Evolutionary conservation across 345 rosid genomes (phyloP), one percentile per base, ranked within the genome.

Genomic region (Cochlearia excelsa): DNA sequence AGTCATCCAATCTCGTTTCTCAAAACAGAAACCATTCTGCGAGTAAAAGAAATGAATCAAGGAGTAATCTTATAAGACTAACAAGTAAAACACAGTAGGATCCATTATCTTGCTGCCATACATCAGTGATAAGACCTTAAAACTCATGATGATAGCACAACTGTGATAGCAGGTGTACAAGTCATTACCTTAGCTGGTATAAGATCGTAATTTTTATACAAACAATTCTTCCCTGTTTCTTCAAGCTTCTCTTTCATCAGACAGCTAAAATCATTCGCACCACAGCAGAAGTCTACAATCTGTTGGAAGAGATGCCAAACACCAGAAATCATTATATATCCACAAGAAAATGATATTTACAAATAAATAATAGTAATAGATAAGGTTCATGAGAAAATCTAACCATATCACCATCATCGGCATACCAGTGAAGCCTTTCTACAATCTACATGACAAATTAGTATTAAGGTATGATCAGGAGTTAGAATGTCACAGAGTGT

Each of bases 201-300:
- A 50, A 81, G 29, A 56, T 93, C 99, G 72, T 77, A 89, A 61
- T 93, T 93, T 77, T 79, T 86, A 71, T 69, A 86, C 0, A 61
- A 87, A 75, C 99, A 93, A 39, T 74, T 86, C 82, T 86, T 93
- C 67, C 95, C 88, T 0, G 69, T 81, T 72, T 83, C 94, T 58
- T 88, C 85, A 66, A 93, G 91, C 83, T 86, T 93, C 62, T 34
- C 54, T 63, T 82, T 88, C 97, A 85, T 77, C 45, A 86, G 62
- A 61, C 80, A 70, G 65, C 99, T 93, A 58, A 93, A 93, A 71
- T 93, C 94, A 75, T 93, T 93, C 54, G 97, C 84, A 54, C 99
- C 99, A 66, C 97, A 93, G 57, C 97, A 93, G 75, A 86, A 86
- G 79, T 93, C 99, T 16, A 93, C 94, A 65, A 89, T 69, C 97